Base-by-base conservation (phyloP, 805 yeast genomes). In the Candida wancherniae region DNA sequence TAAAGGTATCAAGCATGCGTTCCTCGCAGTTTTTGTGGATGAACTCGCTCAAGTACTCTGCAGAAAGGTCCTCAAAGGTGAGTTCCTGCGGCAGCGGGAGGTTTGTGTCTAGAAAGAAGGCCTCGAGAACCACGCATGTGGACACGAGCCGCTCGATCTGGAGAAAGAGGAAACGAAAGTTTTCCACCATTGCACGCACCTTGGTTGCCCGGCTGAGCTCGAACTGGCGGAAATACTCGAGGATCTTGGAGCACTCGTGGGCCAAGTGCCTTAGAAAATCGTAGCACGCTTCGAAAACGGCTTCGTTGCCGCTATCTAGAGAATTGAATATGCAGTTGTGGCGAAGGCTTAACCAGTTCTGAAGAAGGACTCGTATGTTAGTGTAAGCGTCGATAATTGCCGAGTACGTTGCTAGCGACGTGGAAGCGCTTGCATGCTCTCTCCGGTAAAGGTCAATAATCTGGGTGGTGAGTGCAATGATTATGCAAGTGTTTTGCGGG, bases 201-300 rank as follows among this genome's bases (percentile, higher is more conserved):
- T n/a, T n/a, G n/a, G n/a, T n/a, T n/a, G n/a, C n/a, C n/a, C n/a
- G n/a, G n/a, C n/a, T n/a, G n/a, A n/a, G n/a, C 9, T 37, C 37
- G 9, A 5, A 7, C 6, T 23, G 15, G 2, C 16, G 20, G 18
- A 34, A 22, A 28, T 40, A 36, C 19, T 24, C 29, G 17, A 33
- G 15, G 16, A 40, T 21, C 22, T 23, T 21, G 1, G 16, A 9
- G 16, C 38, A 28, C 24, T 41, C 39, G 11, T 15, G 24, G 15
- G 9, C 16, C 2, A 38, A 19, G 25, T 32, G 46, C 4, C 16
- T 24, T n/a, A 39, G 31, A 18, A 39, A 24, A 35, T 26, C 28
- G 8, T 24, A 19, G 4, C 40, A 19, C 7, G 49, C 54, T 9
- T 42, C 40, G 26, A 61, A 61, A 12, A 61, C 38, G 16, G 46